Percentiles rank a stretch among this genome's conserved stretches.
Evolutionary conservation across 345 rosid genomes (phyloP).

Genomic region (Aquilaria malaccensis): DNA sequence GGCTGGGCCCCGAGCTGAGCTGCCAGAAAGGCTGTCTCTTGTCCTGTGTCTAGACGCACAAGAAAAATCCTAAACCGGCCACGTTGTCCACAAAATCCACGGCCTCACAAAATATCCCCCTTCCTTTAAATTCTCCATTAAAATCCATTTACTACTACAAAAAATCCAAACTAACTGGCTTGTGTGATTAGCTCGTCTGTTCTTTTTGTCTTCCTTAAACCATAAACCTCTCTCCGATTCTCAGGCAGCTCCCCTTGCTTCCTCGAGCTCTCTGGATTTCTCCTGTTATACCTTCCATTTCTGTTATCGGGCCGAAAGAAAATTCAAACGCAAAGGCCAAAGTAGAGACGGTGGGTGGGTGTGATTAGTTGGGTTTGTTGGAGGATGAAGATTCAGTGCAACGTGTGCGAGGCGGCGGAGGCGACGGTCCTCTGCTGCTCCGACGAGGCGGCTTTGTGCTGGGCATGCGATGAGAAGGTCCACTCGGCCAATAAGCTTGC

Average conservation of each 20-base stretch:
- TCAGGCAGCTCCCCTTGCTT: conserved; percentile 6
- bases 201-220: conserved; percentile 17
- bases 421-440: conserved; percentile 95
- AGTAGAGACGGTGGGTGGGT: neutral
- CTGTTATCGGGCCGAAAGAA: neutral
- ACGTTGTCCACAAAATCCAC: conserved; percentile 25
- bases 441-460: conserved; percentile 98
- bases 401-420: conserved; percentile 93
- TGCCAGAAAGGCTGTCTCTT: conserved; percentile 21
- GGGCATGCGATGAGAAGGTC: conserved; percentile 77
- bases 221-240: conserved; percentile 23
- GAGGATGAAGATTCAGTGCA: conserved; percentile 93
- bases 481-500: conserved; percentile 98
- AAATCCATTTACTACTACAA: neutral
- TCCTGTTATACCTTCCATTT: too few species aligned
- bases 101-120: conserved; percentile 24
- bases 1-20: conserved; percentile 10
- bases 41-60: conserved; percentile 22
- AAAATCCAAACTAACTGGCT: neutral
- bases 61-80: neutral
- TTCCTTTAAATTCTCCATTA: neutral
- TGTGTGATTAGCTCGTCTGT: neutral
- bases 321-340: neutral
- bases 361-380: too few species aligned
- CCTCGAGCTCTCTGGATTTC: neutral